Base-by-base conservation (phyloP, 2,329 filamentous ascomycete genomes). In the Rhynchosporium agropyri region DNA sequence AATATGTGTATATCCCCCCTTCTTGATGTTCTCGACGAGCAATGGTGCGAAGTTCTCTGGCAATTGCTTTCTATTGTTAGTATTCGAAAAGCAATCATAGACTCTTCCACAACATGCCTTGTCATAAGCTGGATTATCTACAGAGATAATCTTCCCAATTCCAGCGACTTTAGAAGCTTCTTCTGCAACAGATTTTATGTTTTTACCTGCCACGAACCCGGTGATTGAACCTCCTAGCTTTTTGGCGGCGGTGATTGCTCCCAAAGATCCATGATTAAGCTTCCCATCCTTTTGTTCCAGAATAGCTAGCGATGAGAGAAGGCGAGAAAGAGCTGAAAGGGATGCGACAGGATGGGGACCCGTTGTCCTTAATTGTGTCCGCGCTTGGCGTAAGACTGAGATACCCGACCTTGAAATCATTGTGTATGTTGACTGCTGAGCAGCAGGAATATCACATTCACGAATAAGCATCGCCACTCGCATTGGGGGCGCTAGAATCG, bases 11-110 rank as follows among this genome's bases (percentile, higher is more conserved):
- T 92, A 98, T 64, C 89, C 91, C 65, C 91, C 93, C 76, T 95
- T 95, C 80, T 96, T 96, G 78, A 98, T 94, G 78, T 98, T 99
- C 77, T 98, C 94, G 58, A 92, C 90, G 46, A 99, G 82, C 53
- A 99, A 82, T 61, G 92, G 90, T n/a, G 94, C 95, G 74, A 86
- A 98, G 81, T 91, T 97, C 80, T 99, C 95, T 58, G 95, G 88
- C 1, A 99, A 84, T 56, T 92, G 92, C 91, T 92, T 68, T 33
- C 5, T 20, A 50, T 42, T 10, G 15, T 70, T 45, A 67, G 60
- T 60, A 33, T 28, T 13, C 6, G 54, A 28, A n/a, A 12, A 59
- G 13, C 50, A 20, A 45, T 42, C 15, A 4, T 68, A 9, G 20
- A 7, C 15, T 29, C 40, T 20, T 20, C 20, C 20, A 20, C 15